A percentile compares a stretch with the other conserved stretches of the same genome.
Evolutionary conservation across 441 rosid species (phyloP).

Genomic region (Omphalea diandra): DNA sequence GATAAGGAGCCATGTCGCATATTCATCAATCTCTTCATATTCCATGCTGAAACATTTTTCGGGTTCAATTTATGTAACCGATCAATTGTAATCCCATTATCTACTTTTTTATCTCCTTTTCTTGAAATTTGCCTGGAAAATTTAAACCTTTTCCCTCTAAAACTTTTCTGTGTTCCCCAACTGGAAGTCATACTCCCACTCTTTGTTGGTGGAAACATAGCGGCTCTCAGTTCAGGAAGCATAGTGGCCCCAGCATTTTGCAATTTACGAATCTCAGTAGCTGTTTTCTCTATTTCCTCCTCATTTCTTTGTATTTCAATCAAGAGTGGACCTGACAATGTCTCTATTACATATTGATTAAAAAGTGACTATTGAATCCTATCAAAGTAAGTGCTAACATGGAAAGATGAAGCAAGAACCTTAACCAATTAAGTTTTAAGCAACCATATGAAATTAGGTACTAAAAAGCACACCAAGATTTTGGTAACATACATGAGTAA

Average conservation of each 20-base stretch:
- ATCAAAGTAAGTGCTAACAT: conserved; percentile 72
- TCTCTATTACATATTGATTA: conserved; percentile 62
- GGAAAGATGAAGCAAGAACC: conserved; percentile 71
- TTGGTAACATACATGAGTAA: conserved; percentile 47
- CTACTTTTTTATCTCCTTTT: conserved; percentile 24
- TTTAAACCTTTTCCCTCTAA: conserved; percentile 30
- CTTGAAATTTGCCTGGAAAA: conserved; percentile 32
- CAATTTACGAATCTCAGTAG: conserved; percentile 44
- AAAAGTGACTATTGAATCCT: conserved; percentile 69
- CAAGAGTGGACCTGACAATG: conserved; percentile 63
- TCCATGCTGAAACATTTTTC: conserved; percentile 56
- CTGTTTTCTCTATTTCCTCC: conserved; percentile 45
- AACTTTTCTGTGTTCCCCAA: conserved; percentile 24
- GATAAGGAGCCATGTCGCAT: conserved; percentile 37
- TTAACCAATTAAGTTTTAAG: conserved; percentile 68
- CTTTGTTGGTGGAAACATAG: conserved; percentile 36
- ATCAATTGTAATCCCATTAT: conserved; percentile 47
- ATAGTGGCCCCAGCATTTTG: conserved; percentile 61
- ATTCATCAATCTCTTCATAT: conserved; percentile 51
- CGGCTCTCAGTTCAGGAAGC: conserved; percentile 52
- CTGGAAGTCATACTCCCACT: conserved; percentile 31
- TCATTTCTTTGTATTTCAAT: conserved; percentile 40
- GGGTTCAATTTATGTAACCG: conserved; percentile 40
- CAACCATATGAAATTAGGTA: conserved; percentile 60
- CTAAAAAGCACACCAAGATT: conserved; percentile 49